Evolutionary conservation across 1,284 basidiomycete genomes (phyloP).

Genomic region (Thecaphora thlaspeos): DNA sequence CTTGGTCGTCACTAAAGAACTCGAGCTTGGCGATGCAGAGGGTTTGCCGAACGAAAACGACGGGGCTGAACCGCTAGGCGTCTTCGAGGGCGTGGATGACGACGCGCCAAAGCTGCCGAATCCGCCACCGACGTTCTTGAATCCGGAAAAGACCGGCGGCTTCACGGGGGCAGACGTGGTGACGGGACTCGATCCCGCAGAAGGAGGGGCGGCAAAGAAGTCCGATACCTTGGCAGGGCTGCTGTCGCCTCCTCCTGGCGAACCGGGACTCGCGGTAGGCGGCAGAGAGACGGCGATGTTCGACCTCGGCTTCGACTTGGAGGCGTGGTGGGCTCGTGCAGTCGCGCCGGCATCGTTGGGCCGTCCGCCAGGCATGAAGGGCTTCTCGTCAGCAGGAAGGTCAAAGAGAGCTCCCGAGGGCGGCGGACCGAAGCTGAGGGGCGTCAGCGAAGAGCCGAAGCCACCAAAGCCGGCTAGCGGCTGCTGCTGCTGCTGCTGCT

Average conservation of each 20-base stretch:
- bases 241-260: slow-evolving; percentile 1
- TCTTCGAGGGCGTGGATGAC: slow-evolving; percentile 4
- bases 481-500: not conserved
- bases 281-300: slow-evolving; percentile 14
- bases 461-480: slow-evolving; percentile 2
- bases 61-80: not conserved
- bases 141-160: not conserved
- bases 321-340: slow-evolving; percentile 6
- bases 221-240: slow-evolving; percentile 13
- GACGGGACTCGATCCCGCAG: not conserved
- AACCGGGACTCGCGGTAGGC: slow-evolving; percentile 3
- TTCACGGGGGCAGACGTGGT: not conserved
- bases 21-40: too few relatives aligned
- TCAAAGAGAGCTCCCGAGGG: slow-evolving; percentile 22
- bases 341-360: slow-evolving; percentile 20
- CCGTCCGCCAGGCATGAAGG: slow-evolving; percentile 29
- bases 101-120: slow-evolving; percentile 14
- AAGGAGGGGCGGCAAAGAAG: slow-evolving; percentile 19
- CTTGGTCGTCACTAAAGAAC: too few relatives aligned
- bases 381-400: slow-evolving; percentile 16
- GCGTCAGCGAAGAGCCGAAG: slow-evolving; percentile 3
- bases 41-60: slow-evolving; percentile 1
- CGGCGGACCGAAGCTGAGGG: slow-evolving; percentile 5
- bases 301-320: slow-evolving; percentile 14
- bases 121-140: slow-evolving; percentile 7